phyloP scores from a whole-genome alignment of 257 asterid genomes.

The Anisodus tanguticus region DNA sequence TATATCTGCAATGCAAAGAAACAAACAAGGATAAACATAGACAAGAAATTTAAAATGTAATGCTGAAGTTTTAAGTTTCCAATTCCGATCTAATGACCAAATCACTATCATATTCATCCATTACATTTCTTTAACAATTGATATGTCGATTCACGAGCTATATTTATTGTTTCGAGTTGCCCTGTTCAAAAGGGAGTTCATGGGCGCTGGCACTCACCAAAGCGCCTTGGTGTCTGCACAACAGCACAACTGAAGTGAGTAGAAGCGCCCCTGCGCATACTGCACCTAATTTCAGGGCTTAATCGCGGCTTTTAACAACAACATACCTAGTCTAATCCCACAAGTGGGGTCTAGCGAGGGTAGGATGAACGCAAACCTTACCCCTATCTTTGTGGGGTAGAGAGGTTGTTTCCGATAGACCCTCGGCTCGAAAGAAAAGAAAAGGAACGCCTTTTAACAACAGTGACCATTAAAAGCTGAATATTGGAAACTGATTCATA shows the following conservation, averaged over 20 bases:
- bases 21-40: neutral
- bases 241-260: neutral
- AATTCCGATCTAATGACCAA: neutral
- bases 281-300: conserved; percentile 14
- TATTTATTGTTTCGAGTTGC: neutral
- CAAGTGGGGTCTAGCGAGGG: too few species aligned
- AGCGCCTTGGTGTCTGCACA: neutral
- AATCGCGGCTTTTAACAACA: neutral
- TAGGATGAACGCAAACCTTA: too few species aligned
- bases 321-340: too few species aligned
- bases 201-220: neutral
- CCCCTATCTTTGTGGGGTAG: too few species aligned
- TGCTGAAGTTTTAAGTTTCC: conserved; percentile 16
- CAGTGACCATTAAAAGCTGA: conserved; percentile 1
- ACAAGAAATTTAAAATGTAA: neutral
- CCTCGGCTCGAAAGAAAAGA: too few species aligned
- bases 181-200: conserved; percentile 18
- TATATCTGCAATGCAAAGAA: neutral
- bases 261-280: neutral
- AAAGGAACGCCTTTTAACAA: neutral
- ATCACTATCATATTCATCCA: neutral
- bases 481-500: conserved; percentile 27
- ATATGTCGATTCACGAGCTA: neutral
- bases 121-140: neutral
- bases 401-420: too few species aligned